phyloP scores from a whole-genome alignment of 2,329 filamentous ascomycete species.

The Cadophora sp. region DNA sequence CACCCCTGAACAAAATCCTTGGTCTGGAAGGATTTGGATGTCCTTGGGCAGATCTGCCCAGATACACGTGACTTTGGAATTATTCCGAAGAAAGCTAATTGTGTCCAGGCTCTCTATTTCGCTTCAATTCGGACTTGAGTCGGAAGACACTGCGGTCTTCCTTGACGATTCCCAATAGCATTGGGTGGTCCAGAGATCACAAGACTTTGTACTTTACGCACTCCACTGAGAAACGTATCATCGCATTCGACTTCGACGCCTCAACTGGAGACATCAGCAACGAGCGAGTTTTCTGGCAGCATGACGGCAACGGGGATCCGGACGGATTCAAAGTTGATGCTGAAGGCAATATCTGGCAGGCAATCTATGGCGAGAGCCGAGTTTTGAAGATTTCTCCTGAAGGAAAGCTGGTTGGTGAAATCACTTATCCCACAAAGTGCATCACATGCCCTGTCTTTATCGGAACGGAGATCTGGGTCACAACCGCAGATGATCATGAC shows the following conservation, averaged over 20 bases:
- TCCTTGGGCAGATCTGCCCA: not conserved
- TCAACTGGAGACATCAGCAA: slow-evolving; percentile 70
- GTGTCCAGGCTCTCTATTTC: slow-evolving; percentile 70
- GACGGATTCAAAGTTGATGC: slow-evolving; percentile 87
- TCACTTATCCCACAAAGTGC: slow-evolving; percentile 78
- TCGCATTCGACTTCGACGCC: slow-evolving; percentile 75
- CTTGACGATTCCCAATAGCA: slow-evolving; percentile 83
- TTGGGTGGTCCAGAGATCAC: slow-evolving; percentile 78
- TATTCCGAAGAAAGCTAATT: slow-evolving; percentile 15
- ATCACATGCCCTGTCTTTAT: slow-evolving; percentile 84
- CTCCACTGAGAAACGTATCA: slow-evolving; percentile 73
- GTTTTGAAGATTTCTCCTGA: slow-evolving; percentile 73
- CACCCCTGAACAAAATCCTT: not conserved
- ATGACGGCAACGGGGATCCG: slow-evolving; percentile 70
- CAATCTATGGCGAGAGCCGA: slow-evolving; percentile 78
- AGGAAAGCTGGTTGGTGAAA: slow-evolving; percentile 75
- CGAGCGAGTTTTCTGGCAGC: slow-evolving; percentile 72
- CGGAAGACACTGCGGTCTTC: slow-evolving; percentile 65
- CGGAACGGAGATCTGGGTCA: slow-evolving; percentile 78
- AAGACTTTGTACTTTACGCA: slow-evolving; percentile 79
- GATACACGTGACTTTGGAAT: not conserved
- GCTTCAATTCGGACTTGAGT: slow-evolving; percentile 68
- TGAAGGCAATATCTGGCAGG: slow-evolving; percentile 88
- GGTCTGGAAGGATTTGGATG: too few relatives aligned
- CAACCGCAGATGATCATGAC: slow-evolving; percentile 70